Percentiles rank a stretch among this genome's conserved stretches.
Conservation (phyloP, 164 flowering plant genomes). For the Liquidambar formosana region DNA sequence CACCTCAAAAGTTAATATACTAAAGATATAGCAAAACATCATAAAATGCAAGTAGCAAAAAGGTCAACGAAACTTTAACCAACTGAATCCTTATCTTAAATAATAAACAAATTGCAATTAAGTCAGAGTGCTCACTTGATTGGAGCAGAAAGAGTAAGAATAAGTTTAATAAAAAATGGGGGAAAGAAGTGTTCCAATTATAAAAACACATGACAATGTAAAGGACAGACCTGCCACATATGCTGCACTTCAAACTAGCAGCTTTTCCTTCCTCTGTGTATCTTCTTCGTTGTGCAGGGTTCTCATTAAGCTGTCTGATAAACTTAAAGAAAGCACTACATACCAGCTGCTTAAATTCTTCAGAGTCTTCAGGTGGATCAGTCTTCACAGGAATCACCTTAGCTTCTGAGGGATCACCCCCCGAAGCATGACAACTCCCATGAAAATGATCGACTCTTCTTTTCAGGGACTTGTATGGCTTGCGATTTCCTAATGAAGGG, state of each 20-base stretch:
- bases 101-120: background rate
- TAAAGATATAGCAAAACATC: background rate
- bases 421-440: slow-evolving; percentile 17
- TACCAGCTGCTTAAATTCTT: slow-evolving; percentile 62
- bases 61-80: background rate
- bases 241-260: slow-evolving; percentile 51
- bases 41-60: background rate
- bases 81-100: background rate
- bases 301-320: slow-evolving; percentile 60
- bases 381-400: slow-evolving; percentile 17
- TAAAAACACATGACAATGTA: slow-evolving; percentile 26
- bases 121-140: slow-evolving; percentile 16
- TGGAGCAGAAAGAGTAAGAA: slow-evolving; percentile 17
- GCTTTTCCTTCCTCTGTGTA: slow-evolving; percentile 48
- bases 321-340: slow-evolving; percentile 55
- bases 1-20: too few species aligned
- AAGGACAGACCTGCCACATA: slow-evolving; percentile 79
- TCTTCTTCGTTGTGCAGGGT: slow-evolving; percentile 41
- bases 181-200: slow-evolving; percentile 25
- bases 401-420: slow-evolving; percentile 22
- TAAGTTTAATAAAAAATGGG: slow-evolving; percentile 22
- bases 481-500: slow-evolving; percentile 17
- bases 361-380: slow-evolving; percentile 59
- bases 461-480: slow-evolving; percentile 20
- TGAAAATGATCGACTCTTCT: slow-evolving; percentile 14